Evolutionary conservation across 2,329 filamentous ascomycete genomes (phyloP).

Genomic region (Drechslerella dactyloides): DNA sequence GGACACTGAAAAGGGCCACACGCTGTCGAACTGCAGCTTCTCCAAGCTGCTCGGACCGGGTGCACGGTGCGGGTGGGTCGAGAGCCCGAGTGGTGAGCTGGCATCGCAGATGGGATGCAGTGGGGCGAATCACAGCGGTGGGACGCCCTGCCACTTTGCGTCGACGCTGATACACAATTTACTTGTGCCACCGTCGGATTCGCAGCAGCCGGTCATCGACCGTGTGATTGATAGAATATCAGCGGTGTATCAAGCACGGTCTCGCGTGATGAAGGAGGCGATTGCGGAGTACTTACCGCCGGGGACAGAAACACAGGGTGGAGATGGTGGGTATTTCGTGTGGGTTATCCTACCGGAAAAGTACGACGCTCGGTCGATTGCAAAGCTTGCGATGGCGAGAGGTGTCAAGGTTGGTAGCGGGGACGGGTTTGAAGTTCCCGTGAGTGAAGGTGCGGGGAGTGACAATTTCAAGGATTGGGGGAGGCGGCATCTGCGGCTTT

Average conservation of each 20-base stretch:
- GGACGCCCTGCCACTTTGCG: constrained; percentile 65
- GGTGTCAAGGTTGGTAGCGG: constrained; percentile 72
- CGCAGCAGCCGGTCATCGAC: constrained; percentile 56
- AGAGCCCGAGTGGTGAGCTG: constrained; percentile 69
- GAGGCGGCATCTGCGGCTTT: constrained; percentile 51
- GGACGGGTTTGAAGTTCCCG: constrained; percentile 70
- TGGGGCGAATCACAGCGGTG: constrained; percentile 64
- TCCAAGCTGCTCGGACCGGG: constrained; percentile 86
- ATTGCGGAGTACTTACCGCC: constrained; percentile 70
- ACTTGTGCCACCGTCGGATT: constrained; percentile 57
- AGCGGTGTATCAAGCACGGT: constrained; percentile 64
- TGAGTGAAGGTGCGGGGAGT: constrained; percentile 51
- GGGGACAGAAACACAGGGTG: constrained; percentile 62
- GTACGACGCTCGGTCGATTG: constrained; percentile 63
- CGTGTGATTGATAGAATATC: constrained; percentile 63
- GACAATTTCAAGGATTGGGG: constrained; percentile 52
- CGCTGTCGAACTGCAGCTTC: constrained; percentile 85
- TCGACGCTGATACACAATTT: constrained; percentile 64
- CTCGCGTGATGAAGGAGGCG: constrained; percentile 65
- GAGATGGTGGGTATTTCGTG: constrained; percentile 80
- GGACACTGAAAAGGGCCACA: constrained; percentile 65
- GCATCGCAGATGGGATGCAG: constrained; percentile 64
- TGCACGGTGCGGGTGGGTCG: constrained; percentile 84
- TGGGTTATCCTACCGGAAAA: constrained; percentile 72
- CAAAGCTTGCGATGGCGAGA: constrained; percentile 66